Evolutionary conservation across 345 rosid genomes (phyloP).

Genomic region (Brassica nigra): DNA sequence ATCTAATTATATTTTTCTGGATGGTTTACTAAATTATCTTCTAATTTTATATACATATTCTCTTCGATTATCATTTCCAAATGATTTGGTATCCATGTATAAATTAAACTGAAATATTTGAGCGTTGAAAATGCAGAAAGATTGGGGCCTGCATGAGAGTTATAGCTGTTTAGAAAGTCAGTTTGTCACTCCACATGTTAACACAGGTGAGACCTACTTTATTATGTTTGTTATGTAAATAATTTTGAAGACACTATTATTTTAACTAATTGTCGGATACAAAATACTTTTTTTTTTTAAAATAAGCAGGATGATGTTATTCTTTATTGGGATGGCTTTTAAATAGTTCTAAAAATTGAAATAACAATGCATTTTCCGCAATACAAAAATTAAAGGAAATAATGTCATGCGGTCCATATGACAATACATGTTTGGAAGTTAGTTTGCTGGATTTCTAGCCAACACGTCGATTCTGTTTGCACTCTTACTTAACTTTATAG

Average conservation of each 20-base stretch:
- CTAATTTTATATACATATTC: not conserved
- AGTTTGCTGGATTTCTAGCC: not conserved
- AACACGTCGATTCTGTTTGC: not conserved
- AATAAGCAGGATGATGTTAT: not conserved
- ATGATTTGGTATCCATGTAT: conserved; percentile 20
- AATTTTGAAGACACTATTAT: not conserved
- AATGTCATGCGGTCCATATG: not conserved
- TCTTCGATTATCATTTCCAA: conserved; percentile 20
- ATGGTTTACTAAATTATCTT: not conserved
- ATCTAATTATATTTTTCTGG: no score
- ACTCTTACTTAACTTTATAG: not conserved
- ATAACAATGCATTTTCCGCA: conserved; percentile 1
- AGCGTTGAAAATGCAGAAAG: conserved; percentile 48
- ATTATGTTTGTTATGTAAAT: not conserved
- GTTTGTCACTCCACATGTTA: conserved; percentile 32
- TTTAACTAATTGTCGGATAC: not conserved
- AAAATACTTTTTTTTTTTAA: not conserved
- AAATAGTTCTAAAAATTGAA: not conserved
- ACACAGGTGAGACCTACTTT: conserved; percentile 44
- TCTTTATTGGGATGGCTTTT: not conserved
- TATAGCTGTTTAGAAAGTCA: conserved; percentile 52
- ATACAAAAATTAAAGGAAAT: not conserved
- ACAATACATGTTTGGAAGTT: not conserved
- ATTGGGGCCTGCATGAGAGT: conserved; percentile 60
- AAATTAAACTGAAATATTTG: not conserved